Evolutionary conservation across 495 filamentous ascomycete species (phyloP), one percentile per base, ranked within the genome.

Genomic region (Lentithecium fluviatile): DNA sequence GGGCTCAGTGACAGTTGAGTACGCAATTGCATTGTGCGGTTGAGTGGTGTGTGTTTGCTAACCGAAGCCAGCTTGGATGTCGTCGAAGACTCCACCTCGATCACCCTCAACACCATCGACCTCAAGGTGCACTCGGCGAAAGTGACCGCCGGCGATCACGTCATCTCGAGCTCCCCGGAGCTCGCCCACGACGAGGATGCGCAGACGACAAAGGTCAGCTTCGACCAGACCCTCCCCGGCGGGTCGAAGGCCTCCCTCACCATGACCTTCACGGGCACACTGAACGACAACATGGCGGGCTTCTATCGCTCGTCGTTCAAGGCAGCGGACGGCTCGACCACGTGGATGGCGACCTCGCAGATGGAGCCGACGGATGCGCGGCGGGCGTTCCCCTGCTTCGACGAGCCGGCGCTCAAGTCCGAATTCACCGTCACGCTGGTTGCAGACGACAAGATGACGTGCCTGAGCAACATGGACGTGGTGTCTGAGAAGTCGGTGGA

Each of bases 61-160:
- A 53, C 46, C 43, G 45, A 23, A 23, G 2, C 43, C 34, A 73
- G 72, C 65, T 83, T 98, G 67, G 87, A 96, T 69, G 87, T 97
- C 36, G 79, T 80, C 57, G 90, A 96, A 70, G 88, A 94, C 65
- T 88, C 89, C 62, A 90, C 79, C 64, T 90, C 89, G 23, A 86
- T 98, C 69, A 85, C 90, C 36, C 83, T 98, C 62, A 95, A 98
- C 74, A 86, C 88, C 52, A 77, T 90, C 64, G 88, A 97, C 67
- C 79, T 98, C 65, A 84, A 93, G 23, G 89, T 97, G 65, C 85
- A 93, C 70, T 84, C 79, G 58, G 88, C 87, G 62, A 83, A 80
- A 45, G 75, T 98, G 66, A 77, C 73, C 17, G 80, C 80, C 34
- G 83, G 74, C 26, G 80, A 78, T 7, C 75, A 76, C 12, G 45